A percentile compares a stretch with the other conserved stretches of the same genome.
Evolutionary conservation across 2,329 filamentous ascomycete species (phyloP).

Genomic region (Trichoderma brevicompactum): DNA sequence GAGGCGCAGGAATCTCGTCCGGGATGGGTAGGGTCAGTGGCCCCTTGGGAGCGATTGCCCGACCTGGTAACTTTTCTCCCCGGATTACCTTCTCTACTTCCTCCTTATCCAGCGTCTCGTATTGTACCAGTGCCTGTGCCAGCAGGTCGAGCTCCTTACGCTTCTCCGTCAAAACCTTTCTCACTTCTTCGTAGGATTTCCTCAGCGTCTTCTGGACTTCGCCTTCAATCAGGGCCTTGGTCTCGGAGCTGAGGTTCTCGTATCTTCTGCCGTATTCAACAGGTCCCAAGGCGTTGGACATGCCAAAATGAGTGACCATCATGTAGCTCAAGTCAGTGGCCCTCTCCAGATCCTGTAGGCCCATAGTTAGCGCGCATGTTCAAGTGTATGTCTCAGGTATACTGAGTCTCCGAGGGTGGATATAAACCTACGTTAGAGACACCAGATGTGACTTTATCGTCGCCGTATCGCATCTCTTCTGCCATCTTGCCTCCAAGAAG

Average conservation of each 20-base stretch:
- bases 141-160: conserved; percentile 85
- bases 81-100: conserved; percentile 90
- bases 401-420: background rate
- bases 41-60: conserved; percentile 60
- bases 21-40: conserved; percentile 48
- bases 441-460: conserved; percentile 89
- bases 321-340: conserved; percentile 83
- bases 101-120: conserved; percentile 86
- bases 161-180: conserved; percentile 71
- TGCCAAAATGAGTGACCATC: conserved; percentile 88
- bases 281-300: conserved; percentile 85
- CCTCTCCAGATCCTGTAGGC: conserved; percentile 72
- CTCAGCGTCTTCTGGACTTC: conserved; percentile 87
- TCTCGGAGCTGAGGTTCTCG: conserved; percentile 79
- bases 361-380: background rate
- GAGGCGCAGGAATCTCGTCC: conserved; percentile 41
- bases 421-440: conserved; percentile 69
- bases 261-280: conserved; percentile 86
- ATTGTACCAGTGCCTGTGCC: conserved; percentile 87
- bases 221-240: conserved; percentile 81
- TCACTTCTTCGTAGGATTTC: conserved; percentile 77
- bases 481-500: conserved; percentile 85
- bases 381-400: background rate
- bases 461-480: conserved; percentile 88
- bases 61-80: conserved; percentile 78